phyloP scores from a whole-genome alignment of 2,329 filamentous ascomycete species.

The Alternaria rosae region DNA sequence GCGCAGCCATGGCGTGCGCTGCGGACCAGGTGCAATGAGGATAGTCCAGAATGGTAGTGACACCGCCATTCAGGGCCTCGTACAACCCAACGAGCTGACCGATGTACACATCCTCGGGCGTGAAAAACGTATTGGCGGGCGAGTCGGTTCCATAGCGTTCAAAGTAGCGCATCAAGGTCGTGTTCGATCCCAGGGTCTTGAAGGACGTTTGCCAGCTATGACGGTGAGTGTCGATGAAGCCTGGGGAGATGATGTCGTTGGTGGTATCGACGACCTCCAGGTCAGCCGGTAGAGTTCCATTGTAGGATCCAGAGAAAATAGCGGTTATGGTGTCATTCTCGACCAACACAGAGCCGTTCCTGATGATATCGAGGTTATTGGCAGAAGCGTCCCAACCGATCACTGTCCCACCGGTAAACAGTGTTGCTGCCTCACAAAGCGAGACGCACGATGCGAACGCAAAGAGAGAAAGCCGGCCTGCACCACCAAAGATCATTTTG shows the following conservation, averaged over 20 bases:
- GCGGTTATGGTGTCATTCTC: constrained; percentile 48
- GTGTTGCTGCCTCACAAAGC: constrained; percentile 5
- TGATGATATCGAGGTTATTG: constrained; percentile 49
- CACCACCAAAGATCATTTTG: neutral
- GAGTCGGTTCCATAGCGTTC: constrained; percentile 18
- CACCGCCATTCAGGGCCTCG: constrained; percentile 60
- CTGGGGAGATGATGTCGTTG: constrained; percentile 61
- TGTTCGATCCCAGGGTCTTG: constrained; percentile 62
- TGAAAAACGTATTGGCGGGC: constrained; percentile 9
- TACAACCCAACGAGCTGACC: constrained; percentile 51
- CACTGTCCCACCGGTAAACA: constrained; percentile 47
- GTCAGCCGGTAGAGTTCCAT: constrained; percentile 24
- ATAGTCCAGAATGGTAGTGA: constrained; percentile 59
- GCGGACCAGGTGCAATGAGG: constrained; percentile 48
- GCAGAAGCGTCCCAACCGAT: constrained; percentile 51
- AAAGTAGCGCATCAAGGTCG: constrained; percentile 41
- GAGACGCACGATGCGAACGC: constrained; percentile 4
- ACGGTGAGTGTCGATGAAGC: constrained; percentile 65
- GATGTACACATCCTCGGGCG: constrained; percentile 32
- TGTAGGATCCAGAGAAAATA: constrained; percentile 13
- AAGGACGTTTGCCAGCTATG: constrained; percentile 61
- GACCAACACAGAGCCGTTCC: constrained; percentile 54
- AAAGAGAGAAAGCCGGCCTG: neutral
- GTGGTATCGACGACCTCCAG: constrained; percentile 55
- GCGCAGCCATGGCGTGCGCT: constrained; percentile 54